Evolutionary conservation across 2,329 filamentous ascomycete genomes (phyloP).

Genomic region (Clarireedia homoeocarpa): DNA sequence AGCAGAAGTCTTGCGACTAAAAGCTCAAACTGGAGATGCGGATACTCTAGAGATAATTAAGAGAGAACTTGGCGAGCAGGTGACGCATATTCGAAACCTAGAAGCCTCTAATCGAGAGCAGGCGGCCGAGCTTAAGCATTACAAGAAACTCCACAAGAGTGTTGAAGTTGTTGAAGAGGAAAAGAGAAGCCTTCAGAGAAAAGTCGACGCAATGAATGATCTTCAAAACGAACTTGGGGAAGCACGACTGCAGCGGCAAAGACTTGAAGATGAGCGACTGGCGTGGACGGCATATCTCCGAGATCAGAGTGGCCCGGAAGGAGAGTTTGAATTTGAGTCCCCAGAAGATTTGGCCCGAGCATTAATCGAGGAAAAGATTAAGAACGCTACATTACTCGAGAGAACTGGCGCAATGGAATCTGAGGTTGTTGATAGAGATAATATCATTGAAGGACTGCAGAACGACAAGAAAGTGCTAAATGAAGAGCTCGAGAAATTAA

Average conservation of each 20-base stretch:
- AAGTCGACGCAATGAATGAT: conserved; percentile 64
- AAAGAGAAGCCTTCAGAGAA: conserved; percentile 74
- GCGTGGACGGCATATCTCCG: conserved; percentile 85
- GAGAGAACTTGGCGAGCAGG: conserved; percentile 81
- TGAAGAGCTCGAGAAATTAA: conserved; percentile 64
- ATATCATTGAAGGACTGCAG: conserved; percentile 64
- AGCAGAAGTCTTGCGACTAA: conserved; percentile 73
- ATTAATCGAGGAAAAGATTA: conserved; percentile 73
- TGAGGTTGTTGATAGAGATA: conserved; percentile 69
- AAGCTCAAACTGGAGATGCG: conserved; percentile 77
- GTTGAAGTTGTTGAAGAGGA: conserved; percentile 93
- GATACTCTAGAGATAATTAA: conserved; percentile 83
- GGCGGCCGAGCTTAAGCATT: conserved; percentile 67
- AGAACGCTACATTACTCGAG: conserved; percentile 72
- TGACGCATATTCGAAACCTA: conserved; percentile 79
- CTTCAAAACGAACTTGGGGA: conserved; percentile 73
- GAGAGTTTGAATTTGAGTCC: conserved; percentile 70
- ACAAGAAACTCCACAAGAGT: conserved; percentile 76
- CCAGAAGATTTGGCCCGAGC: conserved; percentile 83
- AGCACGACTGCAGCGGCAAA: conserved; percentile 71
- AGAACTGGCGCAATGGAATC: conserved; percentile 71
- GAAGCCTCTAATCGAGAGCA: conserved; percentile 78
- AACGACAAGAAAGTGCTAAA: conserved; percentile 57
- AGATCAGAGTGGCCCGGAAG: conserved; percentile 51
- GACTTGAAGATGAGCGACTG: conserved; percentile 78